Conservation (phyloP, 2,329 filamentous ascomycete species). For the Aspergillus sp. region DNA sequence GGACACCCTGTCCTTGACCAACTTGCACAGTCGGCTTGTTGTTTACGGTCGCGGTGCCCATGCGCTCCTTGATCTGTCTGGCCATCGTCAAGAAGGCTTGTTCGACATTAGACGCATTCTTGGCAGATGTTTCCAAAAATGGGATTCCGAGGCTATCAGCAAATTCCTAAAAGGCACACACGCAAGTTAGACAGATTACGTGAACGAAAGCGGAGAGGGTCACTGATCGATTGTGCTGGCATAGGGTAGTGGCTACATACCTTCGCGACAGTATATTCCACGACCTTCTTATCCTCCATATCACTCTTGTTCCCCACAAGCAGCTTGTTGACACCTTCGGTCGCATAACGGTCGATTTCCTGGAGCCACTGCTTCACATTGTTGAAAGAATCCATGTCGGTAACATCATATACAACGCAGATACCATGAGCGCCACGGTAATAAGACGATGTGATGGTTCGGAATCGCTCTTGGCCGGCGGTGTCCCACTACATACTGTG, state of each 20-base stretch:
- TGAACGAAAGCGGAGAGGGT: not conserved
- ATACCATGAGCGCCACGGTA: conserved; percentile 99
- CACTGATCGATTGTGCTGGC: not conserved
- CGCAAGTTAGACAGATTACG: conserved; percentile 3
- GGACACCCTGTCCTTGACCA: conserved; percentile 89
- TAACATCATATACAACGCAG: conserved; percentile 99
- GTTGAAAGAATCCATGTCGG: conserved; percentile 99
- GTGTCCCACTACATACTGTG: conserved; percentile 80
- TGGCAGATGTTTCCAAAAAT: conserved; percentile 98
- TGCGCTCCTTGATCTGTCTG: conserved; percentile 99
- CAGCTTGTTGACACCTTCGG: conserved; percentile 98
- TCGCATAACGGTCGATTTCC: conserved; percentile 98
- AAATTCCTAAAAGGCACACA: conserved; percentile 71
- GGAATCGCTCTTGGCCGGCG: conserved; percentile 97
- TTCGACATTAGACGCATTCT: conserved; percentile 99
- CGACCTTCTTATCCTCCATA: conserved; percentile 99
- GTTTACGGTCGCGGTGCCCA: conserved; percentile 96
- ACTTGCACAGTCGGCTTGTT: conserved; percentile 98
- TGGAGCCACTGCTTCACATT: conserved; percentile 99
- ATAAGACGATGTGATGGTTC: conserved; percentile 99
- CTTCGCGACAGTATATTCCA: conserved; percentile 99
- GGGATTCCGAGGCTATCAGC: conserved; percentile 98
- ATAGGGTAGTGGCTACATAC: conserved; percentile 52
- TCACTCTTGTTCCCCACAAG: conserved; percentile 99
- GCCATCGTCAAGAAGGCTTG: conserved; percentile 99